Base-by-base conservation (phyloP, 768 basidiomycete species). In the Russula griseocarnosa region DNA sequence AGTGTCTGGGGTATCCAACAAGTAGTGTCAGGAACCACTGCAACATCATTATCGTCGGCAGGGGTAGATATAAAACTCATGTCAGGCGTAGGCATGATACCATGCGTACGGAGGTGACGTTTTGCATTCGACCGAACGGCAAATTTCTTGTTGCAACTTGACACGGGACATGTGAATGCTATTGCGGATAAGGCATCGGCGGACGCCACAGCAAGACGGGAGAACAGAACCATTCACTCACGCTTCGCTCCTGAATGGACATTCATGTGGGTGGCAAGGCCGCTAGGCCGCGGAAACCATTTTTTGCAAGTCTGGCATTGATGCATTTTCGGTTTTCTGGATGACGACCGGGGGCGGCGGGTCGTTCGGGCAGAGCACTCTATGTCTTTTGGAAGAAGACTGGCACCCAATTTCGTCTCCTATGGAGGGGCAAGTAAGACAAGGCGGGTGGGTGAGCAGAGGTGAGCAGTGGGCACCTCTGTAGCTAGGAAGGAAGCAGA, bases 51-150 rank as follows among this genome's bases (percentile, higher is more conserved):
- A 52, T 74, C 52, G 76, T 77, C 46, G 67, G 67, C 61, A 76
- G 76, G 52, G 76, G 76, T 60, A 28, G 75, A 77, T 40, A 81
- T 76, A 61, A 81, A 67, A 53, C 81, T 79, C 40, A 76, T 75
- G 50, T 82, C 80, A 67, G 81, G 80, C 49, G 77, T 78, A 28
- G 81, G 73, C 46, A 70, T 75, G 49, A 86, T 79, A 28, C 87
- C 86, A 67, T 92, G 90, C 1, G 87, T 90, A 51, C 87, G 86
- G 42, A 89, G 79, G 70, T 92, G 90, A 38, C 90, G 82, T 72
- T 85, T 88, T 18, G 88, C 88, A 69, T 92, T 92, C 9, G 90
- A 92, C 14, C 87, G 83, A 20, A 92, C 89, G 22, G 87, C 84
- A 69, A 92, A 92, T 4, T 78, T 80, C 70, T 87, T 86, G 34